Evolutionary conservation across 208 protist genomes (phyloP).

Genomic region (Endotrypanum monterogeii): DNA sequence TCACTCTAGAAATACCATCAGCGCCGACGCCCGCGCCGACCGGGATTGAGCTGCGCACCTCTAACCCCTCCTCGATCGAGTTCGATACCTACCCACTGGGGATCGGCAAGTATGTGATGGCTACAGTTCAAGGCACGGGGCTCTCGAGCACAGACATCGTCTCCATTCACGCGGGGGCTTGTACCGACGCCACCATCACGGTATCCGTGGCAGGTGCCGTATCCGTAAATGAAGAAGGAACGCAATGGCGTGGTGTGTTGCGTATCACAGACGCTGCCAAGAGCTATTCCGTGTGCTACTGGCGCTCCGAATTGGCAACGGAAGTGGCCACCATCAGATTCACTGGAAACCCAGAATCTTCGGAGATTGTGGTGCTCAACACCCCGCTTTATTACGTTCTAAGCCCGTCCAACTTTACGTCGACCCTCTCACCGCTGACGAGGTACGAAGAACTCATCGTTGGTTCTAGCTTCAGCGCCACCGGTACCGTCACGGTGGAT

Average conservation of each 20-base stretch:
- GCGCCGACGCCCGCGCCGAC: conserved; percentile 12
- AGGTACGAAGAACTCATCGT: conserved; percentile 79
- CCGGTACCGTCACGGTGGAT: conserved; percentile 8
- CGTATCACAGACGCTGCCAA: conserved; percentile 42
- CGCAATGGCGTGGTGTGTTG: conserved; percentile 73
- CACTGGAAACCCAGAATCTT: conserved; percentile 22
- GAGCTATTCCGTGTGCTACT: conserved; percentile 78
- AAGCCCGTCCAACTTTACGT: conserved; percentile 50
- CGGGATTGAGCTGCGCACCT: conserved; percentile 48
- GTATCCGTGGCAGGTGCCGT: conserved; percentile 28
- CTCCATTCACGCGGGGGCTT: conserved; percentile 40
- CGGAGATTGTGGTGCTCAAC: conserved; percentile 46
- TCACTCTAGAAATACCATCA: conserved; percentile 33
- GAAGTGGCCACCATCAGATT: conserved; percentile 65
- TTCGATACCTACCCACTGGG: conserved; percentile 74
- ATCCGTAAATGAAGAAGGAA: conserved; percentile 33
- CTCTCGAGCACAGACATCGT: conserved; percentile 54
- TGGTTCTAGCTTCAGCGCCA: conserved; percentile 43
- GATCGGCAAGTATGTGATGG: conserved; percentile 82
- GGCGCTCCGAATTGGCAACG: conserved; percentile 46
- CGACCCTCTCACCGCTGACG: conserved; percentile 35
- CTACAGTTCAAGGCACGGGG: conserved; percentile 62
- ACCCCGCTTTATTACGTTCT: conserved; percentile 72
- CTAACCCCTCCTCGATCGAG: conserved; percentile 60
- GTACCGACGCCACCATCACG: conserved; percentile 48